Evolutionary conservation across 2,329 filamentous ascomycete genomes (phyloP), one percentile per base, ranked within the genome.

Genomic region (Fusarium sp.): DNA sequence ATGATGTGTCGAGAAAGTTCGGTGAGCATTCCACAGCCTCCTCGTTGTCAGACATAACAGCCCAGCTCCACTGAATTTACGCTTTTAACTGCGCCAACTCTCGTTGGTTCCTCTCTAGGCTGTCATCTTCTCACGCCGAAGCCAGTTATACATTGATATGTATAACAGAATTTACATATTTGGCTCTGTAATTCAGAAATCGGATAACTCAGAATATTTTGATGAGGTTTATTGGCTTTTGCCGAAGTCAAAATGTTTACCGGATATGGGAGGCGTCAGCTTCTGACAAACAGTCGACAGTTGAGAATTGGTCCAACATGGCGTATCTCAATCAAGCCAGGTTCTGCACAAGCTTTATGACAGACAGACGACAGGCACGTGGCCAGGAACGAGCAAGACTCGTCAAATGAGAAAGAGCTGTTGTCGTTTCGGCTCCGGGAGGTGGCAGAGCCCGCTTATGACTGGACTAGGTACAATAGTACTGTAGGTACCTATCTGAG

Each of bases 11-110:
- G 39, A 63, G 71, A 63, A 43, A 68, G 59, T 72, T 73, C 37
- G 30, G 43, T 37, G 8, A 52, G 23, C 71, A 73, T 73, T 73
- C 68, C 69, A 11, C 4, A 56, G 37, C 33, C 46, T 37, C 37
- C 39, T 66, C 27, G 9, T 19, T 41, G 30, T 43, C 40, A 52
- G 32, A 27, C 13, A 57, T 27, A 45, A 37, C 6, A 25, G n/a
- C 22, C 49, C 35, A 52, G 40, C 44, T 65, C 33, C 27, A 13
- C 48, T 54, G 57, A 33, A 27, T 52, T 13, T 11, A 11, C 32
- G 27, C 11, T 32, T 17, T 43, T 19, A 37, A 22, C 23, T 25
- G 17, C 35, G 43, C 32, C 39, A 48, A 47, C 49, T 59, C 37
- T 44, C 30, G 7, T 33, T 33, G 13, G 30, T 33, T 37, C 32